Conservation (phyloP, 73 alveolate genomes). For the Tetrahymena borealis region DNA sequence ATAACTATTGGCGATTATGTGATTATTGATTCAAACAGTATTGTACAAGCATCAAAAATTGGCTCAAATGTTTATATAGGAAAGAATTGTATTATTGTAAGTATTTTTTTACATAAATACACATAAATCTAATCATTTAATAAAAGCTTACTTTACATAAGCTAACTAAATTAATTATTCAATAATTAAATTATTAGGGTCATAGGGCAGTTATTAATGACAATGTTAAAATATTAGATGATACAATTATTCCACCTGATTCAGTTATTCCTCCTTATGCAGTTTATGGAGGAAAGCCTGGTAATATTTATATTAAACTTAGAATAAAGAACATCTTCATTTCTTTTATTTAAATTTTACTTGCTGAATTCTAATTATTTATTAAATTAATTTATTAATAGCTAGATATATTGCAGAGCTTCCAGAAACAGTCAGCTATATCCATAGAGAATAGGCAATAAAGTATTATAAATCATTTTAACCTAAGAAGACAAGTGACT, state of each 20-base stretch:
- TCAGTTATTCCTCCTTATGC: slow-evolving; percentile 64
- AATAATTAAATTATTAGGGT: slow-evolving; percentile 16
- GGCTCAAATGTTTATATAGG: slow-evolving; percentile 67
- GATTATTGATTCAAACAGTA: slow-evolving; percentile 52
- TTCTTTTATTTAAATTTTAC: background rate
- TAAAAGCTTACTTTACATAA: no score
- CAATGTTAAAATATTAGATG: slow-evolving; percentile 55
- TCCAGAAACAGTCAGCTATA: slow-evolving; percentile 42
- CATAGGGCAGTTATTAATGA: slow-evolving; percentile 59
- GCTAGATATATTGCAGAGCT: slow-evolving; percentile 39
- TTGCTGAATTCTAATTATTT: background rate
- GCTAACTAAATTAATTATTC: no score
- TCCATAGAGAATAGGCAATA: slow-evolving; percentile 29
- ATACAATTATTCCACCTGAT: slow-evolving; percentile 63
- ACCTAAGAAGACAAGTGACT: background rate
- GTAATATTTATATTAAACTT: no score
- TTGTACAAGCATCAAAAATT: slow-evolving; percentile 53
- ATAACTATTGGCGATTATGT: slow-evolving; percentile 61
- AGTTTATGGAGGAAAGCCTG: slow-evolving; percentile 81
- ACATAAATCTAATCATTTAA: no score
- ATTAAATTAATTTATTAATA: background rate
- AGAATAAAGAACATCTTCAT: no score
- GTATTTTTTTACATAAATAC: background rate
- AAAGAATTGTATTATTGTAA: slow-evolving; percentile 60
- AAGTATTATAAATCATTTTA: slow-evolving; percentile 24